Percentiles rank a stretch among this genome's conserved stretches.
phyloP scores from a whole-genome alignment of 2,329 filamentous ascomycete genomes.

The Aureobasidium sp. region DNA sequence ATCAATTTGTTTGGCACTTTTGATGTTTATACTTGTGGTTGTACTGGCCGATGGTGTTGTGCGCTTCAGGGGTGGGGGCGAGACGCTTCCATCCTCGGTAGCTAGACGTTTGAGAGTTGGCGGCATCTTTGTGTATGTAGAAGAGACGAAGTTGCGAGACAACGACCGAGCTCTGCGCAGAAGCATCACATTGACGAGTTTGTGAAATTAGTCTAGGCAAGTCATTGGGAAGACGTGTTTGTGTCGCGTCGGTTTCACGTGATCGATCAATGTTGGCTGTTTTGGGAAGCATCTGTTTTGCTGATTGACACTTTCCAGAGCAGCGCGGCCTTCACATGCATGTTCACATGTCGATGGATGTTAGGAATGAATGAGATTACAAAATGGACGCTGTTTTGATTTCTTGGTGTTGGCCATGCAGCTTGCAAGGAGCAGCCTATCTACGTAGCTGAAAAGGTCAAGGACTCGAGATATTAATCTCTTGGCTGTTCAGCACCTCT shows the following conservation, averaged over 20 bases:
- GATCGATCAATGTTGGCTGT: neutral
- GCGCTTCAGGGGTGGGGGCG: slow-evolving; percentile 49
- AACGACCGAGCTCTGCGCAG: neutral
- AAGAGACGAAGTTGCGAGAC: neutral
- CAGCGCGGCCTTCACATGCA: neutral
- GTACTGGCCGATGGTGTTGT: slow-evolving; percentile 43
- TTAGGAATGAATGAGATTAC: neutral
- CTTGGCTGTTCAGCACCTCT: neutral
- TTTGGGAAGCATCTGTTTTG: neutral
- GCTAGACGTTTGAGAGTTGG: slow-evolving; percentile 28
- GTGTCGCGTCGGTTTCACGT: slow-evolving; percentile 2
- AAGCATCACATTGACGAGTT: neutral
- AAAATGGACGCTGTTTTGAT: neutral
- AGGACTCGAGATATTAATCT: neutral
- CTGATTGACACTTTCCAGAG: too few species aligned
- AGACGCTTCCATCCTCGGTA: slow-evolving; percentile 38
- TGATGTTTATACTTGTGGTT: slow-evolving; percentile 34
- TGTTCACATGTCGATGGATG: neutral
- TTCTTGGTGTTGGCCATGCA: neutral
- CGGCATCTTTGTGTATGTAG: neutral
- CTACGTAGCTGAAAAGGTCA: neutral
- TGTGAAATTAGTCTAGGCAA: neutral
- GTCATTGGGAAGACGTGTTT: neutral
- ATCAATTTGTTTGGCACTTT: neutral
- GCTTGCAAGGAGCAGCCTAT: neutral